Conservation (phyloP, 106 monocot species). For the Xerophyta viscosa region DNA sequence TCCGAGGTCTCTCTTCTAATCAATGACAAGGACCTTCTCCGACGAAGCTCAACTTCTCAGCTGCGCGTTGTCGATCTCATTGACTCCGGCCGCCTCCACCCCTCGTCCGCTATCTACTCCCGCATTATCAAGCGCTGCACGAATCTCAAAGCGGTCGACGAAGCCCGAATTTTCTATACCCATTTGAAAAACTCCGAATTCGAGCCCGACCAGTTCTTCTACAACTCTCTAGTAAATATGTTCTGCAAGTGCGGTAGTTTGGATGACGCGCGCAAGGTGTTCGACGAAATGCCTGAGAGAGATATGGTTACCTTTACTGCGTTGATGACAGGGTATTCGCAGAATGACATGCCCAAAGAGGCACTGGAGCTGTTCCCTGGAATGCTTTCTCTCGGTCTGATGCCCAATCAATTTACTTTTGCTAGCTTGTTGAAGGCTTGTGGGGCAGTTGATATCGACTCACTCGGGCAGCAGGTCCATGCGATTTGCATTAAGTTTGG, state of each 20-base stretch:
- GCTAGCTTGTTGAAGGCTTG: slow-evolving; percentile 21
- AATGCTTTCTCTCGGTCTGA: slow-evolving; percentile 12
- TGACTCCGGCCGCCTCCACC: slow-evolving; percentile 13
- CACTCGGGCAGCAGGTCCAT: slow-evolving; percentile 12
- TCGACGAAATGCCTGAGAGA: slow-evolving; percentile 22
- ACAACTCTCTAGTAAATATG: slow-evolving; percentile 16
- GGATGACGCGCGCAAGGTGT: slow-evolving; percentile 16
- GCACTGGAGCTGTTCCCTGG: slow-evolving; percentile 13
- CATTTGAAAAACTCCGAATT: slow-evolving; percentile 13
- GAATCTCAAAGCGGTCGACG: slow-evolving; percentile 6
- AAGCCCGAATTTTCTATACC: slow-evolving; percentile 2
- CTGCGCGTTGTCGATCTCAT: slow-evolving; percentile 17
- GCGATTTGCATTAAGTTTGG: slow-evolving; percentile 13
- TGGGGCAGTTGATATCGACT: slow-evolving; percentile 2
- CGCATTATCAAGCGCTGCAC: slow-evolving; percentile 15
- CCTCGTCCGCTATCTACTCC: slow-evolving; percentile 5
- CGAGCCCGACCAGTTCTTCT: slow-evolving; percentile 7
- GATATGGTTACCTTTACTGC: slow-evolving; percentile 22
- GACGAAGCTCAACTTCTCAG: background rate
- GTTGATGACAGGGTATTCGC: slow-evolving; percentile 22
- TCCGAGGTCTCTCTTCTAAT: background rate
- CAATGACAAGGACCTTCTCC: slow-evolving; percentile 11
- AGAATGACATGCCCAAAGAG: slow-evolving; percentile 13
- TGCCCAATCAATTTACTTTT: slow-evolving; percentile 22
- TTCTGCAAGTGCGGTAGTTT: slow-evolving; percentile 25